These are phyloP conservation scores for Wickerhamomyces hampshirensis DNA, from an alignment of 805 yeast genomes.

Conservation along the genomic window DNA sequence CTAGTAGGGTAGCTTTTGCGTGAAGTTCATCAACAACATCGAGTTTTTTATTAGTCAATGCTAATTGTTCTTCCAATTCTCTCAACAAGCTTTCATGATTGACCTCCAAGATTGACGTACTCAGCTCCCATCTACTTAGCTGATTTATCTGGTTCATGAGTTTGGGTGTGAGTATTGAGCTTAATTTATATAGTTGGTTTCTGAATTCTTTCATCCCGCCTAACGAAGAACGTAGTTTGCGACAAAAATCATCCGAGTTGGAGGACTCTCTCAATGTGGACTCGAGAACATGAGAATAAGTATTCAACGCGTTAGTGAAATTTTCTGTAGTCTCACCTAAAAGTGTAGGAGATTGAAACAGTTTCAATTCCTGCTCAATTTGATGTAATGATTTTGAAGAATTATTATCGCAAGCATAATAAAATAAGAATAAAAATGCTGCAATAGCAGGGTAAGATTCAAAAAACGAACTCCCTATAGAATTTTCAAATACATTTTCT, in stretches of 20 bases:
- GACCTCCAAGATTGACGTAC: slow-evolving; percentile 8
- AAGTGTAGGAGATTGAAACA: not conserved
- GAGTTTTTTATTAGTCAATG: slow-evolving; percentile 4
- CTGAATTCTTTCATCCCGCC: slow-evolving; percentile 4
- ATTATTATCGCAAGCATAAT: slow-evolving; percentile 8
- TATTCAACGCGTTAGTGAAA: slow-evolving; percentile 5
- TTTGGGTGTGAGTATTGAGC: slow-evolving; percentile 7
- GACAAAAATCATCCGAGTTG: slow-evolving; percentile 2
- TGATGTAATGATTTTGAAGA: slow-evolving; percentile 1
- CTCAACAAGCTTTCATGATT: slow-evolving; percentile 4
- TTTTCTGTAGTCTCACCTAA: slow-evolving; percentile 4
- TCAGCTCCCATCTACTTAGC: slow-evolving; percentile 3
- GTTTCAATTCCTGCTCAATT: slow-evolving; percentile 1
- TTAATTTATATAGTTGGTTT: slow-evolving; percentile 3
- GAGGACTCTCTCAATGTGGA: not conserved
- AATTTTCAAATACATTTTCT: too few relatives aligned
- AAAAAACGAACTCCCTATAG: slow-evolving; percentile 1
- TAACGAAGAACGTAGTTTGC: not conserved
- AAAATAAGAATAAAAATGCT: slow-evolving; percentile 7
- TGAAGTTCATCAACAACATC: not conserved
- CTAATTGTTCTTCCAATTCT: not conserved
- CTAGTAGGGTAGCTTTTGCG: not conserved
- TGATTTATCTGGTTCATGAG: slow-evolving; percentile 2
- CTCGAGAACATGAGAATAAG: not conserved
- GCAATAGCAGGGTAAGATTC: slow-evolving; percentile 11